A percentile compares a stretch with the other conserved stretches of the same genome.
These are phyloP conservation scores for Trichosporon sp. DNA, from an alignment of 1,284 basidiomycete genomes.

Conservation along the genomic window DNA sequence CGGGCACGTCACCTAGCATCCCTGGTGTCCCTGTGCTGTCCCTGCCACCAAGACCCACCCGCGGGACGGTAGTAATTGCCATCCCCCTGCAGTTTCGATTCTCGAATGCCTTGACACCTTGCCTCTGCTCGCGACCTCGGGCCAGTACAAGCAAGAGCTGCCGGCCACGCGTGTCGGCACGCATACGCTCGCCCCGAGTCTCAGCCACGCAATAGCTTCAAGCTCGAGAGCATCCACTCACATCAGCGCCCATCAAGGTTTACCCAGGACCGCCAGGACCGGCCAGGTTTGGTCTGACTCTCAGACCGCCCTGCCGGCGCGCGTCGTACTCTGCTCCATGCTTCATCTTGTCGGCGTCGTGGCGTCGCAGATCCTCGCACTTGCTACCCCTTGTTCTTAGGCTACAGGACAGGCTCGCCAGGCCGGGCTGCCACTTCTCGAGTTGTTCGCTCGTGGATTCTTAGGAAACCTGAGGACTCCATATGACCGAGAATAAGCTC, in stretches of 20 bases:
- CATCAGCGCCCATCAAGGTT: not conserved
- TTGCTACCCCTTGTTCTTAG: not conserved
- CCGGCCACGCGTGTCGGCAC: not conserved
- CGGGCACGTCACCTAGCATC: not conserved
- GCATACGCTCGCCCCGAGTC: not conserved
- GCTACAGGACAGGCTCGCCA: not conserved
- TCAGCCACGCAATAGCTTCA: slow-evolving; percentile 10
- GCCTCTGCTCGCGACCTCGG: not conserved
- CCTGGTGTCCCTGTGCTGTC: not conserved
- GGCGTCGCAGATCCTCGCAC: not conserved
- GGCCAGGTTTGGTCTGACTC: slow-evolving; percentile 1
- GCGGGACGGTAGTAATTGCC: slow-evolving; percentile 1
- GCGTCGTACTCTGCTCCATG: slow-evolving; percentile 7
- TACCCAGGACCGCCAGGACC: slow-evolving; percentile 4
- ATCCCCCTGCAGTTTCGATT: slow-evolving; percentile 14
- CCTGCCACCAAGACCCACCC: slow-evolving; percentile 15
- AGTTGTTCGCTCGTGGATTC: not conserved
- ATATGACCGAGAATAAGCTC: slow-evolving; percentile 6
- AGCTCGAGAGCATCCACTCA: slow-evolving; percentile 7
- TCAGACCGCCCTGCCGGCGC: slow-evolving; percentile 2
- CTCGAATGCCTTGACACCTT: not conserved
- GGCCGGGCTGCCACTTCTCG: not conserved
- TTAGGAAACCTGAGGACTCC: not conserved
- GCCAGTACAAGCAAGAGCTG: not conserved
- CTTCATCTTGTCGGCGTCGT: not conserved